Conservation (phyloP, 352 stramenopile genomes). For the Globisporangium camurandrum region DNA sequence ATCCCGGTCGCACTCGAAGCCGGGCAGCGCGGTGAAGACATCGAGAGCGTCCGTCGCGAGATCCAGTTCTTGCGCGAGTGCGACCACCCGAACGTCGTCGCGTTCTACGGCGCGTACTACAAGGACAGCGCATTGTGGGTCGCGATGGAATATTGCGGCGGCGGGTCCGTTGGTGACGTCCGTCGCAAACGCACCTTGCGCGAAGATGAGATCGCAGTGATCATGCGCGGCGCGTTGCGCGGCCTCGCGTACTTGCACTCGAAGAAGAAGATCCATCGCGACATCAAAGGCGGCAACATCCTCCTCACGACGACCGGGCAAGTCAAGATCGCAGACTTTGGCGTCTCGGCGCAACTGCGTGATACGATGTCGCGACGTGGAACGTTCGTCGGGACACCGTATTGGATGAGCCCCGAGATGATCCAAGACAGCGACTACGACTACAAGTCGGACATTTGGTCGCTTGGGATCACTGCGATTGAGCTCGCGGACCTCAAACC, state of each 20-base stretch:
- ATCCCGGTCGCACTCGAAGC: conserved; percentile 59
- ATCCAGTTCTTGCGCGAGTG: conserved; percentile 70
- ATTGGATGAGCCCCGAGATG: conserved; percentile 94
- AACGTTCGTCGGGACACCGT: conserved; percentile 89
- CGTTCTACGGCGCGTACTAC: conserved; percentile 74
- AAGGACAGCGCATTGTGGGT: conserved; percentile 83
- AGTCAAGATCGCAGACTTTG: conserved; percentile 95
- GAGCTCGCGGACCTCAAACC: conserved; percentile 89
- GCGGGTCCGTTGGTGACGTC: conserved; percentile 76
- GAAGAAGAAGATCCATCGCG: conserved; percentile 87
- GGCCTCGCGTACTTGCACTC: conserved; percentile 83
- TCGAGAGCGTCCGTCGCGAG: conserved; percentile 59
- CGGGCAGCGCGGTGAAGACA: conserved; percentile 54
- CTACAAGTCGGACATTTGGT: conserved; percentile 89
- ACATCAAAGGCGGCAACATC: conserved; percentile 94
- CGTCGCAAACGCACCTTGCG: conserved; percentile 31
- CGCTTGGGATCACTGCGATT: conserved; percentile 86
- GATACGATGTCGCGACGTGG: conserved; percentile 47
- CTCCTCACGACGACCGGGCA: conserved; percentile 88
- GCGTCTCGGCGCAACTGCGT: conserved; percentile 60
- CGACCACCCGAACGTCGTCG: conserved; percentile 70
- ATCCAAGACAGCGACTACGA: conserved; percentile 91
- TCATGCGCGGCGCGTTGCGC: conserved; percentile 63
- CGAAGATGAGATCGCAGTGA: conserved; percentile 72
- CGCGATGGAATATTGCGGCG: conserved; percentile 86